Evolutionary conservation across 805 yeast species (phyloP), one percentile per base, ranked within the genome.

Genomic region (Yamadazyma phyllophila): DNA sequence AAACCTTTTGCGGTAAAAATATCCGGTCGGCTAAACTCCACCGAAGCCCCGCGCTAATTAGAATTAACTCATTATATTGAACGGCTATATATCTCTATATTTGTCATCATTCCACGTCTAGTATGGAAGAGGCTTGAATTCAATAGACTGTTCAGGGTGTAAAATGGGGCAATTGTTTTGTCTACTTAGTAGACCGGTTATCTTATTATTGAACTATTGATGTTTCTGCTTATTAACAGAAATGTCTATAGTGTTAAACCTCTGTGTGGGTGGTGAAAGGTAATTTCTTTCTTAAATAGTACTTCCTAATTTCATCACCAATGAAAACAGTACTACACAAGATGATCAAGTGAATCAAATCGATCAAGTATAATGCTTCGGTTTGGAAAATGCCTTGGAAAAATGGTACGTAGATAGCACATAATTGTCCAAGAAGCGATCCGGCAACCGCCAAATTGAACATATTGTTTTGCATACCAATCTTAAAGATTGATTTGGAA

Each of bases 351-450:
- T 82, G 81, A 12, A 81, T 33, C 56, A 92, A 65, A 63, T 94
- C 99, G 12, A 75, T 67, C 7, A 90, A 60, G 39, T 78, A 71
- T 47, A 94, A 74, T 0, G 97, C 89, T 67, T 94, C 99, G 3
- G 99, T 94, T 63, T 94, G 97, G 77, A 94, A 94, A 46, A 94
- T 80, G 7, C 80, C 62, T 68, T 94, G 99, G 76, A 94, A 87
- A 58, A 91, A 90, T 49, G 97, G 96, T 36, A 92, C 77, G 62
- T 94, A 94, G 45, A 94, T 84, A 12, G 96, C 99, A 62, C 95
- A 86, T 50, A 94, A 64, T 68, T 94, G 98, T 10, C 99, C 99
- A 41, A 88, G 43, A 34, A 94, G 63, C 1, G 97, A 90, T 1
- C 94, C 87, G 11, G 86, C 81, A 14, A 94, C 97, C 0, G 99